Percentiles rank a stretch among this genome's conserved stretches.
phyloP scores from a whole-genome alignment of 1,284 basidiomycete genomes.

The Stereum hirsutum region DNA sequence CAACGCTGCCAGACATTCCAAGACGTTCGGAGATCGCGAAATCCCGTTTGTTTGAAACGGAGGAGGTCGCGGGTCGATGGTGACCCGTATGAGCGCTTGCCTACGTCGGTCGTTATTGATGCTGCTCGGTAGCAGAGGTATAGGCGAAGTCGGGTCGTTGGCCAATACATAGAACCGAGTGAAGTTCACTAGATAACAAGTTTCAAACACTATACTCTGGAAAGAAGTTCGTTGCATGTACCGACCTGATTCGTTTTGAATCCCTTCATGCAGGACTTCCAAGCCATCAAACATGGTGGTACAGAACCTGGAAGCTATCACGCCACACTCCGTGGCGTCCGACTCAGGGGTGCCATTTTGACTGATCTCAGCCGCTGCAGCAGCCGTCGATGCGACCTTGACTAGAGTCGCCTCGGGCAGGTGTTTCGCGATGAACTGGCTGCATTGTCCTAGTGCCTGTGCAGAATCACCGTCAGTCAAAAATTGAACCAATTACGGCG shows the following conservation, averaged over 20 bases:
- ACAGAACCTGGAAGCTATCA: constrained; percentile 65
- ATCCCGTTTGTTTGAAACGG: constrained; percentile 26
- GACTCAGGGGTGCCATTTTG: no score
- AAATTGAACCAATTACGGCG: neutral
- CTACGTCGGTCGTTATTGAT: no score
- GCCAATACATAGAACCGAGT: constrained; percentile 57
- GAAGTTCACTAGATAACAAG: constrained; percentile 37
- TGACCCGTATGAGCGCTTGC: no score
- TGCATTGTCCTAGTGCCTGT: constrained; percentile 75
- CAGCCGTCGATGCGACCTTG: constrained; percentile 58
- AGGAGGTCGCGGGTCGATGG: constrained; percentile 24
- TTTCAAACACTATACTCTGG: neutral
- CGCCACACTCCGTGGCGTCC: constrained; percentile 43
- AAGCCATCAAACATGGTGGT: constrained; percentile 45
- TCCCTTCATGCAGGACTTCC: constrained; percentile 44
- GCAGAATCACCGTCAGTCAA: neutral
- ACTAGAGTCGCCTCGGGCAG: constrained; percentile 43
- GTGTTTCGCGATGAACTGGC: constrained; percentile 39
- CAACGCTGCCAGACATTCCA: neutral
- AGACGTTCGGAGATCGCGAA: neutral
- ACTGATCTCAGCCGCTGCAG: constrained; percentile 51
- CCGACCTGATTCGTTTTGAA: constrained; percentile 55
- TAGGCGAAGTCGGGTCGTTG: constrained; percentile 17
- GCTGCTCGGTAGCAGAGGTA: constrained; percentile 3
- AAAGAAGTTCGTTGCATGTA: constrained; percentile 3